These are phyloP conservation scores for Paramyrothecium roridum DNA, from an alignment of 2,329 filamentous ascomycete species.

Conservation along the genomic window DNA sequence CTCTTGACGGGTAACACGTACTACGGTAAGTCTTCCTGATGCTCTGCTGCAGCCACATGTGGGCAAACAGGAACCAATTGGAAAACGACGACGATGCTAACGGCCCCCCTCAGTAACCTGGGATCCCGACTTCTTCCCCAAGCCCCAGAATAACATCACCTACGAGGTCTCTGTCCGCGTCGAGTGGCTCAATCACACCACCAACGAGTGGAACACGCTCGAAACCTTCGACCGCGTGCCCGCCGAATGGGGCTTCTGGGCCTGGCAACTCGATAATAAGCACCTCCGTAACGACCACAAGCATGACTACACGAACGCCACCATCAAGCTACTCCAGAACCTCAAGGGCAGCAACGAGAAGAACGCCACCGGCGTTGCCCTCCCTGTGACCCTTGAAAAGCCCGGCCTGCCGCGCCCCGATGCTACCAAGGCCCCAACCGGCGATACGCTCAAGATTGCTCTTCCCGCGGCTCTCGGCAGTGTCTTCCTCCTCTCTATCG, in stretches of 20 bases:
- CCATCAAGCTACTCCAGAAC: constrained; percentile 39
- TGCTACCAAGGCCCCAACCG: constrained; percentile 25
- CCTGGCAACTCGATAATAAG: constrained; percentile 35
- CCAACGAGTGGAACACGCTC: constrained; percentile 32
- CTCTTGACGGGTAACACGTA: constrained; percentile 45
- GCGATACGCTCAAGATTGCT: constrained; percentile 47
- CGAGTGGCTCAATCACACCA: constrained; percentile 35
- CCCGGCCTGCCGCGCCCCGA: constrained; percentile 33
- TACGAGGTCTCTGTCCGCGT: constrained; percentile 32
- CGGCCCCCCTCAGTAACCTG: constrained; percentile 46
- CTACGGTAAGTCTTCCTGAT: constrained; percentile 38
- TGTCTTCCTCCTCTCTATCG: constrained; percentile 44
- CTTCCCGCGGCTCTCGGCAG: constrained; percentile 48
- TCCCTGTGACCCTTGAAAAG: constrained; percentile 31
- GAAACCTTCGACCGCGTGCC: constrained; percentile 28
- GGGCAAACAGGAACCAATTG: background rate
- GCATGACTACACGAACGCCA: constrained; percentile 39
- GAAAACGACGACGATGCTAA: constrained; percentile 2
- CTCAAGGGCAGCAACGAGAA: constrained; percentile 28
- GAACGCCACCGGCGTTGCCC: constrained; percentile 35
- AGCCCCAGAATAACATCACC: constrained; percentile 30
- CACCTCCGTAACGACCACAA: constrained; percentile 31
- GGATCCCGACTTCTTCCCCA: constrained; percentile 50
- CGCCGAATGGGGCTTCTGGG: constrained; percentile 45
- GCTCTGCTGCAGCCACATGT: background rate